Conservation (phyloP, 2,329 filamentous ascomycete genomes). For the Geosmithia flava region DNA sequence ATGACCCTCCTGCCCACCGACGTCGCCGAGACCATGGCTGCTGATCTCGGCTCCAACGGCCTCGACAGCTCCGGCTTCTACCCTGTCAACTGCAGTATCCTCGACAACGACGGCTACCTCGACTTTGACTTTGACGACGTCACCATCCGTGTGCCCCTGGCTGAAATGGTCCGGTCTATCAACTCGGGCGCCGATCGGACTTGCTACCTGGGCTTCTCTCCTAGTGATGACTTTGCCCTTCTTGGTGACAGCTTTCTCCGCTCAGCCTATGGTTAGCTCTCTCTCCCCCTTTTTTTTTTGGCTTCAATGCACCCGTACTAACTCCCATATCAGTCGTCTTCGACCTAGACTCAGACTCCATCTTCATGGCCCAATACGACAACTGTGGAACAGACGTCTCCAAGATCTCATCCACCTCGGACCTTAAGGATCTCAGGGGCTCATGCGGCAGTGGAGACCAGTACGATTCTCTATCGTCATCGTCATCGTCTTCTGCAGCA, state of each 20-base stretch:
- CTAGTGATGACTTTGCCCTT: conserved; percentile 32
- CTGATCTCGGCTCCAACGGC: conserved; percentile 30
- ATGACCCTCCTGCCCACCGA: conserved; percentile 51
- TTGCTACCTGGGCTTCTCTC: conserved; percentile 37
- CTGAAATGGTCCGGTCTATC: conserved; percentile 27
- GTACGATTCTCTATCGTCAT: not conserved
- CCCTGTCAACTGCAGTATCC: conserved; percentile 29
- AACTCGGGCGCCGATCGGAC: conserved; percentile 8
- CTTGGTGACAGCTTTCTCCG: conserved; percentile 42
- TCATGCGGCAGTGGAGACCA: conserved; percentile 4
- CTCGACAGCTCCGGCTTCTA: conserved; percentile 30
- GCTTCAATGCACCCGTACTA: not conserved
- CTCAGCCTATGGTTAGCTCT: conserved; percentile 32
- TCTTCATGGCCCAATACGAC: conserved; percentile 36
- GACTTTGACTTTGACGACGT: conserved; percentile 36
- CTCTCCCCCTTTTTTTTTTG: not conserved
- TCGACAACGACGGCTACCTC: conserved; percentile 25
- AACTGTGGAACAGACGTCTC: conserved; percentile 28
- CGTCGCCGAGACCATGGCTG: conserved; percentile 36
- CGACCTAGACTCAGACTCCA: conserved; percentile 32
- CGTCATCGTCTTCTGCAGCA: not conserved
- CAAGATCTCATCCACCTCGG: conserved; percentile 5
- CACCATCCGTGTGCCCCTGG: conserved; percentile 35
- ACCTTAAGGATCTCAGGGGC: conserved; percentile 7
- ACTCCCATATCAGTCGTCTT: conserved; percentile 26